Conservation (phyloP, 2,329 filamentous ascomycete genomes). For the Aspergillus ibericus region DNA sequence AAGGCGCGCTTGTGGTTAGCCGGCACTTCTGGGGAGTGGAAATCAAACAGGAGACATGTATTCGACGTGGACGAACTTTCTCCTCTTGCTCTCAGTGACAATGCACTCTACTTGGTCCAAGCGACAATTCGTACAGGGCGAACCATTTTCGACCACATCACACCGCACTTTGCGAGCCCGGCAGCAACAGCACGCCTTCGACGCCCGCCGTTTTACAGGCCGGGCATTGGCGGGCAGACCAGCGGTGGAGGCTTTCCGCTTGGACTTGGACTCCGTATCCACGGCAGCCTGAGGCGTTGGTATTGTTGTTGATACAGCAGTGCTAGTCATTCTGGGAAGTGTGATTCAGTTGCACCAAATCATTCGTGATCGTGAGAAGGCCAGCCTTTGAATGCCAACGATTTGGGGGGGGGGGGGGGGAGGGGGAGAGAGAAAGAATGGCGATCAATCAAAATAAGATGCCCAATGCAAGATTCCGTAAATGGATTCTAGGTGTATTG, state of each 20-base stretch:
- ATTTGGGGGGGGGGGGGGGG: background rate
- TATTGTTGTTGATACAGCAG: slow-evolving; percentile 20
- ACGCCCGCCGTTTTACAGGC: slow-evolving; percentile 79
- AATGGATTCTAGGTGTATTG: background rate
- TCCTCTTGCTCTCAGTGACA: slow-evolving; percentile 77
- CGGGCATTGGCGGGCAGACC: slow-evolving; percentile 55
- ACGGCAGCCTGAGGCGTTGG: slow-evolving; percentile 12
- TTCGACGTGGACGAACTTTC: slow-evolving; percentile 48
- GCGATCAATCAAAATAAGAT: background rate
- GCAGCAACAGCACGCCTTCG: slow-evolving; percentile 86
- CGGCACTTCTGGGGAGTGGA: slow-evolving; percentile 3
- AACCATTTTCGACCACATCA: slow-evolving; percentile 83
- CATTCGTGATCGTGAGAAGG: slow-evolving; percentile 20
- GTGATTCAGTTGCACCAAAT: slow-evolving; percentile 17
- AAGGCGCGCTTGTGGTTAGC: slow-evolving; percentile 14
- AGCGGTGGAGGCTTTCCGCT: slow-evolving; percentile 59
- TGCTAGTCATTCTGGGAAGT: slow-evolving; percentile 26
- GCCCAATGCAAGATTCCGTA: background rate
- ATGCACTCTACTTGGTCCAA: slow-evolving; percentile 54
- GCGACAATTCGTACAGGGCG: slow-evolving; percentile 83
- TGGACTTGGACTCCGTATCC: slow-evolving; percentile 43
- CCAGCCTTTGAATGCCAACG: background rate
- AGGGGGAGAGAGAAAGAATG: background rate
- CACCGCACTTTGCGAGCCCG: slow-evolving; percentile 87
- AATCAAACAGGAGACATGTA: slow-evolving; percentile 11